These are phyloP conservation scores for Pittosporum tobira DNA, from an alignment of 129 eudicot genomes.

Conservation along the genomic window DNA sequence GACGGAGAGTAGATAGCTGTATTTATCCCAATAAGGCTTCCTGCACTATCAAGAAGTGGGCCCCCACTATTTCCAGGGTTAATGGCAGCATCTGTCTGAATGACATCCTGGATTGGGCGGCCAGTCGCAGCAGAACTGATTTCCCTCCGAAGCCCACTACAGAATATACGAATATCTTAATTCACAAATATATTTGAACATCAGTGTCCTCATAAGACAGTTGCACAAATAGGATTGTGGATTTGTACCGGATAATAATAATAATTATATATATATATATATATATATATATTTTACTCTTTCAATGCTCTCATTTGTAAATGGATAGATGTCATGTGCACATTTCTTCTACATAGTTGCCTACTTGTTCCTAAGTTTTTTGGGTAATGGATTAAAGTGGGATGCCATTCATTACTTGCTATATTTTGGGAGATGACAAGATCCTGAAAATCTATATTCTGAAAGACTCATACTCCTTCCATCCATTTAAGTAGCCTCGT, in stretches of 20 bases:
- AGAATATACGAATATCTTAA: slow-evolving; percentile 4
- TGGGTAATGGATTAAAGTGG: no score
- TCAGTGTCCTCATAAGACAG: not conserved
- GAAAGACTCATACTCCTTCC: not conserved
- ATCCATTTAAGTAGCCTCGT: not conserved
- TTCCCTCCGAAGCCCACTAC: slow-evolving; percentile 85
- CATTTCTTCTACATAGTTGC: not conserved
- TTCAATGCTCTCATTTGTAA: no score
- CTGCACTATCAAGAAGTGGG: slow-evolving; percentile 86
- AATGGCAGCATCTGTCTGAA: slow-evolving; percentile 93
- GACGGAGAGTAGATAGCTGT: slow-evolving; percentile 89
- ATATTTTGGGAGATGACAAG: not conserved
- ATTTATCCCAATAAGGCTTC: slow-evolving; percentile 77
- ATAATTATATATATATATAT: no score
- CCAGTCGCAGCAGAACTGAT: slow-evolving; percentile 93
- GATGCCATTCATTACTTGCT: not conserved
- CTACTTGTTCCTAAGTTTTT: not conserved
- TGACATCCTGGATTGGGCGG: slow-evolving; percentile 86
- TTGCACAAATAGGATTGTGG: not conserved
- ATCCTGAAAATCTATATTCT: no score
- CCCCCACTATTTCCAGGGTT: slow-evolving; percentile 96
- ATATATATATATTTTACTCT: no score
- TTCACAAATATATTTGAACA: not conserved
- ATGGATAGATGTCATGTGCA: not conserved
- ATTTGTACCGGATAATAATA: not conserved